Percentiles rank a stretch among this genome's conserved stretches.
These are phyloP conservation scores for Brassica nigra DNA, from an alignment of 345 rosid species.

Conservation along the genomic window DNA sequence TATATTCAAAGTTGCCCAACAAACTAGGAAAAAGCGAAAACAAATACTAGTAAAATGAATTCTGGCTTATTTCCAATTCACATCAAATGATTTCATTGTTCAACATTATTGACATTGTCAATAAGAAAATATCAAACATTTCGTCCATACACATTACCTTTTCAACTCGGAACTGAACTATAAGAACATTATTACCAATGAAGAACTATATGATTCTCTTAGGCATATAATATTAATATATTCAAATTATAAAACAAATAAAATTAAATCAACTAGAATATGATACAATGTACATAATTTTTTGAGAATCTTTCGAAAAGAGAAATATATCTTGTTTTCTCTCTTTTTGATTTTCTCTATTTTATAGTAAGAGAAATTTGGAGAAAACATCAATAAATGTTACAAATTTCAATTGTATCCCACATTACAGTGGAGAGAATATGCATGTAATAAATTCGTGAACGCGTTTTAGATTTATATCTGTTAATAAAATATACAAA, in stretches of 20 bases:
- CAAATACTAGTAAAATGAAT: background rate
- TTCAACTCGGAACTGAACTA: background rate
- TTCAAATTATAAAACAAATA: background rate
- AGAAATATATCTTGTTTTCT: background rate
- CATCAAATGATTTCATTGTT: background rate
- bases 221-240: background rate
- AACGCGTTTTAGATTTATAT: background rate
- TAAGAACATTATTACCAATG: background rate
- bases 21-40: slow-evolving; percentile 9
- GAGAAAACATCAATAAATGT: background rate
- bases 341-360: background rate
- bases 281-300: background rate
- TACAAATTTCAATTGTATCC: too few relatives aligned
- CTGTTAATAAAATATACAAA: background rate
- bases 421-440: background rate
- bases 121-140: background rate
- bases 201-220: background rate
- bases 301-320: background rate
- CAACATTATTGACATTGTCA: background rate
- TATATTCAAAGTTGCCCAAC: slow-evolving; percentile 41
- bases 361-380: background rate
- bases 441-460: background rate
- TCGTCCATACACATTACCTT: background rate
- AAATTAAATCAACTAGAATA: background rate
- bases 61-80: slow-evolving; percentile 4